Evolutionary conservation across 148 eudicot species (phyloP), one percentile per base, ranked within the genome.

Genomic region (Chenopodium berlandieri): DNA sequence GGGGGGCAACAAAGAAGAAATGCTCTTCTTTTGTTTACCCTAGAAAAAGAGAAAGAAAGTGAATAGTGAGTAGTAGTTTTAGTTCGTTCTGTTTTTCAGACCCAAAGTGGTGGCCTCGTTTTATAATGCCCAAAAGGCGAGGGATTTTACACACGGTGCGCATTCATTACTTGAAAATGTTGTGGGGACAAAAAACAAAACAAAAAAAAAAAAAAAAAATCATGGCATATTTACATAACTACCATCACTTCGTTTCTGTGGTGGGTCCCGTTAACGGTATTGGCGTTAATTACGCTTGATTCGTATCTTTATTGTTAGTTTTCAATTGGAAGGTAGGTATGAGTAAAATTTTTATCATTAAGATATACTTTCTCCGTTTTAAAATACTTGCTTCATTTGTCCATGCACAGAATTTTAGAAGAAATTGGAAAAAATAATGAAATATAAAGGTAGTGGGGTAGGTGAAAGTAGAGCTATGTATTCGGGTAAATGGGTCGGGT

Each of bases 281-380:
- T 73, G 86, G 84, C 91, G 85, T 83, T 81, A 83, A 83, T 81
- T 86, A 83, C 88, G 82, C 86, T 76, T 60, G 80, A 22, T 76
- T 27, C 80, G 69, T 71, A 79, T 80, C 77, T 62, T n/a, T 34
- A 8, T 78, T 50, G 73, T 68, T 68, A 14, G 34, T 68, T 68
- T 78, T 71, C 44, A 25, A 48, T 67, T 78, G 74, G 80, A 65
- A 56, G 52, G 13, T 48, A 2, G 52, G 13, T 34, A 34, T 0
- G 1, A 34, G 3, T 34, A 34, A 3, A 3, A 34, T 4, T 34
- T 34, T 34, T 31, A 31, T 32, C 34, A 32, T 3, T 34, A 34
- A 3, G 4, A 34, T 34, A 3, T 34, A 34, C 37, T 3, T 3
- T 0, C 37, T 2, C 37, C 2, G 32, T 31, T 1, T 31, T 31